These are phyloP conservation scores for Gloeopeniophorella convolvens DNA, from an alignment of 768 basidiomycete genomes.

Conservation along the genomic window DNA sequence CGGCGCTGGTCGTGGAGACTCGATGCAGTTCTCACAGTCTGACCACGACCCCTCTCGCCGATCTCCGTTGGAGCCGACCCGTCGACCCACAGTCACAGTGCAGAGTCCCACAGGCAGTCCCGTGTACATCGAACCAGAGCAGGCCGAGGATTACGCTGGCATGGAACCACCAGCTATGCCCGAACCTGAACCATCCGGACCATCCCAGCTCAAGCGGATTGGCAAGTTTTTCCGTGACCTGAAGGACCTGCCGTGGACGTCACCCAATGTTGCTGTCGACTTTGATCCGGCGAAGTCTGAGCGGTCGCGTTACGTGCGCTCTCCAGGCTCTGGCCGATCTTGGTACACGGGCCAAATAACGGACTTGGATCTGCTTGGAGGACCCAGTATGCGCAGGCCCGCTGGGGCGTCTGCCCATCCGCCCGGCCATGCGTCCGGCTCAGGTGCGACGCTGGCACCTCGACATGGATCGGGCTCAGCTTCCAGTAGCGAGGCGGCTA, in stretches of 20 bases:
- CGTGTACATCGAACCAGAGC: conserved; percentile 11
- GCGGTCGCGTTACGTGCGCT: conserved; percentile 2
- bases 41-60: background rate
- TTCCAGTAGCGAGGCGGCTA: conserved; percentile 8
- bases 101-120: conserved; percentile 16
- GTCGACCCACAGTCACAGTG: conserved; percentile 15
- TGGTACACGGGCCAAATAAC: conserved; percentile 18
- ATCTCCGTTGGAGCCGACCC: background rate
- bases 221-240: conserved; percentile 19
- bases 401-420: conserved; percentile 7
- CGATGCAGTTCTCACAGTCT: background rate
- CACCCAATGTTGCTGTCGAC: conserved; percentile 17
- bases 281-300: conserved; percentile 14
- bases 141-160: conserved; percentile 12
- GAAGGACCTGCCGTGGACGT: conserved; percentile 18
- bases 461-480: conserved; percentile 10
- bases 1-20: background rate
- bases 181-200: conserved; percentile 6
- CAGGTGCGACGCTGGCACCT: conserved; percentile 13
- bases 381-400: conserved; percentile 3
- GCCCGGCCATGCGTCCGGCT: conserved; percentile 2
- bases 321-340: conserved; percentile 1
- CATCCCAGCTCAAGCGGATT: conserved; percentile 17
- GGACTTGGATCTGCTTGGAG: conserved; percentile 14
- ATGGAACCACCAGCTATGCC: conserved; percentile 8